A percentile compares a stretch with the other conserved stretches of the same genome.
Conservation (phyloP, 179 eudicot species). For the Sideroxylon spinosum region DNA sequence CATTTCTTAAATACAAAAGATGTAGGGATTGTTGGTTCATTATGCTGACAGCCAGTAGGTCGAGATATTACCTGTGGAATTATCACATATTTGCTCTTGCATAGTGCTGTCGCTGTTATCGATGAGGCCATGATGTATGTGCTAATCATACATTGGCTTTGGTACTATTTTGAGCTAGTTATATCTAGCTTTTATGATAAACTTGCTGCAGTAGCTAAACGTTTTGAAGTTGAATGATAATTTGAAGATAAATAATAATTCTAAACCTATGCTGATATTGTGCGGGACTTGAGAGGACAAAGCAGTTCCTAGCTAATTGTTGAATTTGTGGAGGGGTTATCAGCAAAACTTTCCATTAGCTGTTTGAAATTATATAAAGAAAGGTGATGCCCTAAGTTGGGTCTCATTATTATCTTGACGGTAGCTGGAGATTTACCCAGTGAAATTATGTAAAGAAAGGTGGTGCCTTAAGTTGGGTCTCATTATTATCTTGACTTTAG, state of each 20-base stretch:
- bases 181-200: conserved; percentile 6
- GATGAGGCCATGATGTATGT: neutral
- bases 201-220: neutral
- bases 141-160: neutral
- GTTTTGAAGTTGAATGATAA: neutral
- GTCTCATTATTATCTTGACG: too few relatives aligned
- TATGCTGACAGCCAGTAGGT: neutral
- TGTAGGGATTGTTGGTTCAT: neutral
- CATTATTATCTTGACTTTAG: too few relatives aligned
- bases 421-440: too few relatives aligned
- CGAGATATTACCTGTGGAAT: neutral
- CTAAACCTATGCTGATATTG: neutral
- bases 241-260: neutral
- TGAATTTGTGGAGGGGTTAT: too few relatives aligned
- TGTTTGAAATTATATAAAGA: too few relatives aligned
- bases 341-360: too few relatives aligned
- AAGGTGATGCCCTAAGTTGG: too few relatives aligned
- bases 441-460: too few relatives aligned
- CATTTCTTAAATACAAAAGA: neutral
- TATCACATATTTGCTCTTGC: too few relatives aligned
- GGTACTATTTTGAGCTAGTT: neutral
- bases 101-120: neutral
- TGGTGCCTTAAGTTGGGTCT: too few relatives aligned
- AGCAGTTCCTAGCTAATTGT: too few relatives aligned
- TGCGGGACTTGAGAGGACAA: too few relatives aligned